Evolutionary conservation across 768 basidiomycete genomes (phyloP).

Genomic region (Leccinum barrowsii): DNA sequence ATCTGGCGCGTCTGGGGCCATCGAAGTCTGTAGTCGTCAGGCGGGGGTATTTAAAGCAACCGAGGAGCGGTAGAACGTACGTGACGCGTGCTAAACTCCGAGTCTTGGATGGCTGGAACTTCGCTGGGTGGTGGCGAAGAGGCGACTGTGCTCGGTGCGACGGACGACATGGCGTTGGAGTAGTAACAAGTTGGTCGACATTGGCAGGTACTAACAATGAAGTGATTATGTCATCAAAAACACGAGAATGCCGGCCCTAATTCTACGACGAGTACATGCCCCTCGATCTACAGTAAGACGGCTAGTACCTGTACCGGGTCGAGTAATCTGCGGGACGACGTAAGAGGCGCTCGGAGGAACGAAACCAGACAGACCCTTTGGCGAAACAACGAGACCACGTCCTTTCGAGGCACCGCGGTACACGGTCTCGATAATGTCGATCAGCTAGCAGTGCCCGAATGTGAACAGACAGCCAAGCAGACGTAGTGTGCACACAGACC

Average conservation of each 20-base stretch:
- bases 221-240: constrained; percentile 27
- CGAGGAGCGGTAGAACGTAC: constrained; percentile 10
- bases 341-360: background rate
- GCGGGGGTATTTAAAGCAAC: no score
- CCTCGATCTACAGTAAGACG: background rate
- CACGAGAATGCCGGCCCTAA: constrained; percentile 29
- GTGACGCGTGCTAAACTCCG: constrained; percentile 11
- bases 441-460: constrained; percentile 51
- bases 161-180: constrained; percentile 19
- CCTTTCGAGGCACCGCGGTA: constrained; percentile 98
- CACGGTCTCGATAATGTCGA: constrained; percentile 97
- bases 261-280: background rate
- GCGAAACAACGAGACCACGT: constrained; percentile 94
- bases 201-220: constrained; percentile 1
- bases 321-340: constrained; percentile 58
- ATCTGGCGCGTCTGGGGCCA: background rate
- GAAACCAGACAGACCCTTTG: constrained; percentile 62
- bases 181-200: constrained; percentile 18
- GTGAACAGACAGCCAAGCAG: background rate
- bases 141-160: constrained; percentile 22
- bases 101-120: background rate
- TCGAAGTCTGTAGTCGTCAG: constrained; percentile 14
- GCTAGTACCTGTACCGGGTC: constrained; percentile 71
- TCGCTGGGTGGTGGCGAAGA: constrained; percentile 27
- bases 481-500: constrained; percentile 39